phyloP scores from a whole-genome alignment of 805 yeast genomes.

The Kazachstania taianensis region DNA sequence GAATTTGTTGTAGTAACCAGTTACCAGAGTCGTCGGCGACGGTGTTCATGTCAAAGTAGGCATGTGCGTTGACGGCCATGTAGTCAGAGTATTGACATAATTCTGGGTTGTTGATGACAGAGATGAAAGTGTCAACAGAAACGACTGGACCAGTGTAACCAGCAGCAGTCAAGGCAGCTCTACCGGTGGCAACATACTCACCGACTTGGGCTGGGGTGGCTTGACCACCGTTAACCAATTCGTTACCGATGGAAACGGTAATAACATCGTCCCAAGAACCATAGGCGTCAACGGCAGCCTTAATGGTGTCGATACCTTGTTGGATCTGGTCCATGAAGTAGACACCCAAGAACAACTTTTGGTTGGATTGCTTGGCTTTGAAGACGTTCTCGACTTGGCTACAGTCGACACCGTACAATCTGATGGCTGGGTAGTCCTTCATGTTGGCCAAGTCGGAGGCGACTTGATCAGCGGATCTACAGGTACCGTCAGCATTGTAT shows the following conservation, averaged over 20 bases:
- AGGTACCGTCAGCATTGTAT: conserved; percentile 55
- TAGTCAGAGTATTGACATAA: conserved; percentile 84
- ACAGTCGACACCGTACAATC: conserved; percentile 86
- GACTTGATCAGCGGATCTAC: conserved; percentile 55
- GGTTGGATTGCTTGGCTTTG: conserved; percentile 49
- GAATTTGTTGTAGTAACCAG: conserved; percentile 84
- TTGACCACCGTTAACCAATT: conserved; percentile 80
- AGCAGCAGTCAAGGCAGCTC: conserved; percentile 58
- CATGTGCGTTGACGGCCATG: conserved; percentile 94
- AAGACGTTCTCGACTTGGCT: conserved; percentile 65
- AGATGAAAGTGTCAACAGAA: conserved; percentile 92
- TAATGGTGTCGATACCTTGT: conserved; percentile 44
- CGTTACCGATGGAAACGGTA: conserved; percentile 91
- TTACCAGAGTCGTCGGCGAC: conserved; percentile 74
- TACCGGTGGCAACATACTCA: conserved; percentile 55
- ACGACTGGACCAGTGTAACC: conserved; percentile 93
- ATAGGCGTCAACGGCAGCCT: conserved; percentile 46
- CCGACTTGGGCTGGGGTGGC: conserved; percentile 66
- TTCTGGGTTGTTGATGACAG: conserved; percentile 88
- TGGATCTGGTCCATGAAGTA: conserved; percentile 47
- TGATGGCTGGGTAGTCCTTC: conserved; percentile 46
- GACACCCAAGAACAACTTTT: conserved; percentile 70
- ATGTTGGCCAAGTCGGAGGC: conserved; percentile 48
- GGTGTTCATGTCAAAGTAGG: conserved; percentile 86
- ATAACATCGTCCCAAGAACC: conserved; percentile 73